Evolutionary conservation across 1,284 basidiomycete species (phyloP).

Genomic region (Sphagnurus paluster): DNA sequence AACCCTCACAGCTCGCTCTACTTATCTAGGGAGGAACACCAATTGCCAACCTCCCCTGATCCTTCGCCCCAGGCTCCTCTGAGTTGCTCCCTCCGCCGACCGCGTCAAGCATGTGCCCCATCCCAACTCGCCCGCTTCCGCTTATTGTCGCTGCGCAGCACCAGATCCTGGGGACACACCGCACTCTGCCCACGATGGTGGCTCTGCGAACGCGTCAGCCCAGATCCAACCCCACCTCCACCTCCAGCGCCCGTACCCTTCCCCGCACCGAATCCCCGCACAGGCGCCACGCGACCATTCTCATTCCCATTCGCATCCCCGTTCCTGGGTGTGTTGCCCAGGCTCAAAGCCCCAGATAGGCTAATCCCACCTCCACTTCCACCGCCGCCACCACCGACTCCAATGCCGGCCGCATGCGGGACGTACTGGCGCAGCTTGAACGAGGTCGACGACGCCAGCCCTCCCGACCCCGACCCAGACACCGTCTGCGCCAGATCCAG

Average conservation of each 20-base stretch:
- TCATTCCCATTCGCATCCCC: no score
- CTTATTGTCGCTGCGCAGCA: slow-evolving; percentile 59
- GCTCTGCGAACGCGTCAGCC: slow-evolving; percentile 29
- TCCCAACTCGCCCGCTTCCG: slow-evolving; percentile 78
- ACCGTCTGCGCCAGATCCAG: slow-evolving; percentile 58
- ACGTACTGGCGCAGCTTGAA: slow-evolving; percentile 24
- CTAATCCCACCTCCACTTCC: no score
- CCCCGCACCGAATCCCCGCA: not conserved
- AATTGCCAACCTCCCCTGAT: no score
- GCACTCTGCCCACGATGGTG: slow-evolving; percentile 69
- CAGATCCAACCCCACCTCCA: slow-evolving; percentile 12
- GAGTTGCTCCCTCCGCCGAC: no score
- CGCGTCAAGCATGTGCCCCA: slow-evolving; percentile 34
- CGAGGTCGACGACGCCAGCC: slow-evolving; percentile 13
- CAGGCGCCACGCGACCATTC: not conserved
- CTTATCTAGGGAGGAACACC: no score
- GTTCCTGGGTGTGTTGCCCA: no score
- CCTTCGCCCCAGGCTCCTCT: no score
- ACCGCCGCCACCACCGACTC: no score
- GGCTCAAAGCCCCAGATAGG: no score
- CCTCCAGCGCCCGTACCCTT: slow-evolving; percentile 5
- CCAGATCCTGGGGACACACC: slow-evolving; percentile 66
- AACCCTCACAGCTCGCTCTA: no score
- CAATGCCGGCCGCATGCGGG: no score
- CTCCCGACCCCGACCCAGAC: slow-evolving; percentile 28